phyloP scores from a whole-genome alignment of 1,284 basidiomycete genomes.

The Neonothopanus nambi region DNA sequence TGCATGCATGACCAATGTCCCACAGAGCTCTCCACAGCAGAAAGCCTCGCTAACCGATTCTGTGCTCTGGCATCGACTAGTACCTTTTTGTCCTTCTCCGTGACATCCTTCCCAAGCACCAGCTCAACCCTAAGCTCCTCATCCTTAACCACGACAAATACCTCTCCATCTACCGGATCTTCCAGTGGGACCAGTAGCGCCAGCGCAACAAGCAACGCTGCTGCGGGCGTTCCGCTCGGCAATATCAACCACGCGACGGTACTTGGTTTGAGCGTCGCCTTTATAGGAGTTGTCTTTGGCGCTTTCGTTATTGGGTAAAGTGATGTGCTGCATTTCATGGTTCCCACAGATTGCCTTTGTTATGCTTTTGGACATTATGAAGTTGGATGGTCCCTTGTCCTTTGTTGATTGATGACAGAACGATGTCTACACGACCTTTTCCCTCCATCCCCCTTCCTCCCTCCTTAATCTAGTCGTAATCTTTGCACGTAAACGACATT shows the following conservation, averaged over 20 bases:
- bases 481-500: too few species aligned
- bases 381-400: too few species aligned
- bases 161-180: constrained; percentile 2
- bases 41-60: constrained; percentile 41
- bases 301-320: too few species aligned
- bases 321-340: too few species aligned
- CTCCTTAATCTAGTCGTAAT: too few species aligned
- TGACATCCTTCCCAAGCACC: constrained; percentile 20
- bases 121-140: constrained; percentile 16
- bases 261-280: too few species aligned
- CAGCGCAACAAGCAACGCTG: constrained; percentile 1
- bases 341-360: too few species aligned
- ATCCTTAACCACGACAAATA: not conserved
- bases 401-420: too few species aligned
- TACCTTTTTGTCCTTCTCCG: constrained; percentile 35
- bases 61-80: constrained; percentile 37
- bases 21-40: constrained; percentile 31
- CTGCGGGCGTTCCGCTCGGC: not conserved
- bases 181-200: not conserved
- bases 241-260: not conserved
- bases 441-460: too few species aligned
- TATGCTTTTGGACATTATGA: too few species aligned
- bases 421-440: too few species aligned
- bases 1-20: constrained; percentile 33
- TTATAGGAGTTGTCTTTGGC: too few species aligned